A percentile compares a stretch with the other conserved stretches of the same genome.
phyloP scores from a whole-genome alignment of 345 rosid genomes.

The Linum usitatissimum region DNA sequence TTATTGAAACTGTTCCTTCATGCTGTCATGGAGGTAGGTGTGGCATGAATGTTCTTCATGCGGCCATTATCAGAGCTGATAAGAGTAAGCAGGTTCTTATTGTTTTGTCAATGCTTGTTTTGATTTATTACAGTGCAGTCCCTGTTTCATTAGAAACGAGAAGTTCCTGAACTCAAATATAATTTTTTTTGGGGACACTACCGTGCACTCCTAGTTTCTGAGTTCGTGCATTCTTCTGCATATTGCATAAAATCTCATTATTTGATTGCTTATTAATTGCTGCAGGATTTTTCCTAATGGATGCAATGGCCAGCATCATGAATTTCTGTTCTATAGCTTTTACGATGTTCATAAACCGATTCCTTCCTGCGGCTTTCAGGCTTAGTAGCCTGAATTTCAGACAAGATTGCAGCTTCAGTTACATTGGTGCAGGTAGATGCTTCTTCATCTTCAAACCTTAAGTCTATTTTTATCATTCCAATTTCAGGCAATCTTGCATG shows the following conservation, averaged over 20 bases:
- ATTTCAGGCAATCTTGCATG: background rate
- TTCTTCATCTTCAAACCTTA: background rate
- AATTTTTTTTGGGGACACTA: background rate
- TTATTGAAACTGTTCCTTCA: slow-evolving; percentile 7
- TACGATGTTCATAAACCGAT: background rate
- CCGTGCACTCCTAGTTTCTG: background rate
- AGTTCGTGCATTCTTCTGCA: background rate
- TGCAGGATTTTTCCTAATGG: slow-evolving; percentile 1
- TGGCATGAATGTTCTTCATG: slow-evolving; percentile 17
- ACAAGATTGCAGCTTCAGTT: slow-evolving; percentile 5
- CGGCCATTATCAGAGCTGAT: slow-evolving; percentile 13
- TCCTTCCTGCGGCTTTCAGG: slow-evolving; percentile 4
- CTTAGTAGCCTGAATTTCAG: background rate
- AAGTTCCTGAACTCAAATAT: background rate
- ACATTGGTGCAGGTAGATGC: slow-evolving; percentile 5
- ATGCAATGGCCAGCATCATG: slow-evolving; percentile 4
- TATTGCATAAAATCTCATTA: background rate
- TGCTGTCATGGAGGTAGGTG: slow-evolving; percentile 11
- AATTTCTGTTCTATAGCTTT: background rate
- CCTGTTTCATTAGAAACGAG: background rate
- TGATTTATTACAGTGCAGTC: background rate
- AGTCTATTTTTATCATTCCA: background rate
- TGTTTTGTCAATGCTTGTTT: background rate
- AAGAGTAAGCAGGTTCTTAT: slow-evolving; percentile 1
- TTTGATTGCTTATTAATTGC: background rate